Conservation (phyloP, 305 asterid species). For the Solanum chacoense region DNA sequence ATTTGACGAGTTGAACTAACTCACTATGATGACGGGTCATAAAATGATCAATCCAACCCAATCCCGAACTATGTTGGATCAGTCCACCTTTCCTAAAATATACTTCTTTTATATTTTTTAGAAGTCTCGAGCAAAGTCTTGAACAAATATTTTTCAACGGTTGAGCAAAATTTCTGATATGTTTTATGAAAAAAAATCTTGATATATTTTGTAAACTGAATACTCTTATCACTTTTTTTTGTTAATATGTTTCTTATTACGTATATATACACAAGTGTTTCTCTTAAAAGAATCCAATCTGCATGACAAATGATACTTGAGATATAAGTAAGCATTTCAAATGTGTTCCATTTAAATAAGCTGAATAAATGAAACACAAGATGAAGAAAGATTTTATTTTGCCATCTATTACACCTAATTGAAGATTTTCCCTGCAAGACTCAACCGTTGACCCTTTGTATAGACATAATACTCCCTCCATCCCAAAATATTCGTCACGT, state of each 20-base stretch:
- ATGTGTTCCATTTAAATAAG: background rate
- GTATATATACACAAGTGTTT: background rate
- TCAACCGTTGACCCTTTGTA: background rate
- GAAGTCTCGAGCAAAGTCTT: background rate
- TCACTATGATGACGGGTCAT: background rate
- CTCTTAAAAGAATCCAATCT: background rate
- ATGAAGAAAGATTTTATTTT: background rate
- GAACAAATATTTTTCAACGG: background rate
- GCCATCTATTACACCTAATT: background rate
- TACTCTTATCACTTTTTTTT: background rate
- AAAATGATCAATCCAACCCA: background rate
- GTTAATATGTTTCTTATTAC: background rate
- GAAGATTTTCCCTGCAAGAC: background rate
- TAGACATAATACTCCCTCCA: background rate
- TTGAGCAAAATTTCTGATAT: background rate
- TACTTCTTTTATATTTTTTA: background rate
- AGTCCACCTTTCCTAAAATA: background rate
- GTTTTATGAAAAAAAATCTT: background rate
- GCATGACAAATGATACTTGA: background rate
- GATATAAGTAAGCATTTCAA: background rate
- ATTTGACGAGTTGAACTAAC: background rate
- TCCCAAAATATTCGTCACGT: background rate
- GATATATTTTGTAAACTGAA: background rate
- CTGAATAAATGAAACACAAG: background rate
- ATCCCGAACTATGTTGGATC: background rate